Base-by-base conservation (phyloP, 2,329 filamentous ascomycete species). In the Fusarium verrucosum region DNA sequence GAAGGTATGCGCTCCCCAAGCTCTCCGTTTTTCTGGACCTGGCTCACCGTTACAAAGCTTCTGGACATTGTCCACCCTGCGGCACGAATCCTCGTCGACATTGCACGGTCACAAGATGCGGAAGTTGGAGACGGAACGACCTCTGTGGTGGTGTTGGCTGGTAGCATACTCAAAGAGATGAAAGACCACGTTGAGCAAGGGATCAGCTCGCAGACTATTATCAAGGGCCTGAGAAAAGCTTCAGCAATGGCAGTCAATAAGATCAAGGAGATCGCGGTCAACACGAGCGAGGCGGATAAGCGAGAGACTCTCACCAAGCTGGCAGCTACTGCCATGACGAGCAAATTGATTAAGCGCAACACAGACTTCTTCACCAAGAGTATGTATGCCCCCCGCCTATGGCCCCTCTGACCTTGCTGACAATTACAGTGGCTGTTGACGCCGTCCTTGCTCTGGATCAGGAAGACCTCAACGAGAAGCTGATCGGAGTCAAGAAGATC, bases 91-190 rank as follows among this genome's bases (percentile, higher is more conserved):
- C 91, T 99, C 74, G 96, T 95, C 78, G 95, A 99, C 77, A 99
- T 99, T 75, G 94, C 95, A 66, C 90, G 95, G 80, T 98, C 94
- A 76, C 95, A 99, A 89, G 95, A 99, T 79, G 95, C 95, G 70
- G 95, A 99, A 84, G 95, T 99, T 57, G 95, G 95, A 73, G 95
- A 99, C 76, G 95, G 95, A 73, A 99, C 95, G 55, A 99, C 95
- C 22, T 97, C 94, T 4, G 95, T 99, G 20, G 95, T 99, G 42
- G 94, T 99, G 23, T 81, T 99, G 58, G 95, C 95, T n/a, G 95
- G 95, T 65, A 94, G 98, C 81, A 94, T 99, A 72, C 81, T 99
- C 66, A 98, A 97, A 82, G 95, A 99, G 83, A 85, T 97, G 77
- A 96, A 93, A 78, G 94, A 97, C 76, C 89, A 94, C 74, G 94